Percentiles rank a stretch among this genome's conserved stretches.
Evolutionary conservation across 495 filamentous ascomycete species (phyloP).

Genomic region (Daldinia loculata): DNA sequence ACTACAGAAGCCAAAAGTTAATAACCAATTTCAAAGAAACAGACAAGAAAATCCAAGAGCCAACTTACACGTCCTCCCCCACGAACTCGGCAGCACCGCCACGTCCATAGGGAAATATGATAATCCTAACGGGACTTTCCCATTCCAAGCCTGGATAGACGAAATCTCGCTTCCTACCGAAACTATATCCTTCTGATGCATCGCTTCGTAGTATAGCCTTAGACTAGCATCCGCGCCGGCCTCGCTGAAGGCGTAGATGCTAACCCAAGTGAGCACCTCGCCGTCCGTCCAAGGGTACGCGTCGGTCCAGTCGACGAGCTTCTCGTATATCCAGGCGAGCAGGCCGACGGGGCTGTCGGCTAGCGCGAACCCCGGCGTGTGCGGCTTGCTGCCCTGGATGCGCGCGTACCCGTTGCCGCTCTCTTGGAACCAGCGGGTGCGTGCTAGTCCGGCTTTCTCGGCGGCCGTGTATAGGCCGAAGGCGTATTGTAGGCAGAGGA

Average conservation of each 20-base stretch:
- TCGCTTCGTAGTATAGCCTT: conserved; percentile 65
- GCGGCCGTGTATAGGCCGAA: conserved; percentile 39
- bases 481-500: conserved; percentile 53
- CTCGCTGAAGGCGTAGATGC: conserved; percentile 64
- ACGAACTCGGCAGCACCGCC: background rate
- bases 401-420: conserved; percentile 62
- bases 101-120: background rate
- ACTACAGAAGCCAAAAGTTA: background rate
- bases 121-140: background rate
- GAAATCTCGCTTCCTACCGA: background rate
- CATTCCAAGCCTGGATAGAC: background rate
- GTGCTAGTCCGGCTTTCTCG: conserved; percentile 53
- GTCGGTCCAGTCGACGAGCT: conserved; percentile 72
- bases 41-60: background rate
- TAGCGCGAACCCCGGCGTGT: conserved; percentile 64
- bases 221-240: conserved; percentile 63
- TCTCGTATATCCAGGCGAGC: conserved; percentile 72
- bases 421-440: conserved; percentile 55
- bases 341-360: conserved; percentile 66
- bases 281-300: conserved; percentile 70
- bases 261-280: conserved; percentile 69
- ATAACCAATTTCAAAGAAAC: background rate
- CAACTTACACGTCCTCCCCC: background rate
- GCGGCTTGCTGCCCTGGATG: conserved; percentile 65
- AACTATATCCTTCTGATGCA: background rate